These are phyloP conservation scores for Dictyostelium brefeldianum DNA, from an alignment of 78 protist genomes.

Conservation along the genomic window DNA sequence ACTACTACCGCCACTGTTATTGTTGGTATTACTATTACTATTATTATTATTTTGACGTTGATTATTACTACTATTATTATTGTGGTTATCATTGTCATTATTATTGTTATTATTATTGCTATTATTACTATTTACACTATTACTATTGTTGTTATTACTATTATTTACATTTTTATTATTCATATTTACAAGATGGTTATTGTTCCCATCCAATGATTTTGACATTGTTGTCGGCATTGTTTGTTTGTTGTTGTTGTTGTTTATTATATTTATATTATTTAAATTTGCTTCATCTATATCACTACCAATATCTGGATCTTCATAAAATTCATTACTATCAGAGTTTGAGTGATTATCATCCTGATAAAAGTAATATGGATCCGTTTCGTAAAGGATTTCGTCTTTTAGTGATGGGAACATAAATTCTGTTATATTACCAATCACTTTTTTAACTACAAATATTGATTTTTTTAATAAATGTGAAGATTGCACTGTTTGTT, in stretches of 20 bases:
- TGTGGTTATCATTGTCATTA: background rate
- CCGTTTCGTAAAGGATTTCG: slow-evolving; percentile 30
- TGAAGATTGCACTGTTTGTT: background rate
- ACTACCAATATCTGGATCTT: slow-evolving; percentile 8
- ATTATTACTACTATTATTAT: background rate
- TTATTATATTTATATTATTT: background rate
- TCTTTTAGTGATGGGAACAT: slow-evolving; percentile 21
- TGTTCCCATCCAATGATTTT: background rate
- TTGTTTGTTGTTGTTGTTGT: background rate
- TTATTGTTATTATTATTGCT: background rate
- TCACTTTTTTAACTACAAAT: background rate
- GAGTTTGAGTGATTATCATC: slow-evolving; percentile 12
- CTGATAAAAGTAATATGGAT: slow-evolving; percentile 15
- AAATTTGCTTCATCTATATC: slow-evolving; percentile 45
- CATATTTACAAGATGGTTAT: slow-evolving; percentile 3
- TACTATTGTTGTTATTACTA: background rate
- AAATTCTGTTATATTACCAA: background rate
- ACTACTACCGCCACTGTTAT: background rate
- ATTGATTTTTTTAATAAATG: background rate
- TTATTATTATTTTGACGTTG: background rate
- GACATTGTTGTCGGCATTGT: background rate
- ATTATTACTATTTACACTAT: background rate
- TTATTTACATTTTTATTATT: background rate
- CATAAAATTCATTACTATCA: slow-evolving; percentile 9
- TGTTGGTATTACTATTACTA: background rate